Conservation (phyloP, 352 stramenopile genomes). For the Thalassiosira sp. region DNA sequence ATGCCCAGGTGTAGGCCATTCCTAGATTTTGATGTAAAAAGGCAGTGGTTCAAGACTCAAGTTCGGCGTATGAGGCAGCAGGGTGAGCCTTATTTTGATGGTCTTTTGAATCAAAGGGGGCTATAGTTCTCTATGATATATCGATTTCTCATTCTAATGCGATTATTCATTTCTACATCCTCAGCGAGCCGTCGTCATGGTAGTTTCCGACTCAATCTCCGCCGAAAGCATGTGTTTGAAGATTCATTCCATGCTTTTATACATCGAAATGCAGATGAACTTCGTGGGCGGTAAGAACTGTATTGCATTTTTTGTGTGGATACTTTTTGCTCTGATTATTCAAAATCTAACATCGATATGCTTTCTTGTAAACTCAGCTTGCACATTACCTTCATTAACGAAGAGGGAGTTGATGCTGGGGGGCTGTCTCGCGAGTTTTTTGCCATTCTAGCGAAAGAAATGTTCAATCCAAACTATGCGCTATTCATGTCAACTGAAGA, state of each 20-base stretch:
- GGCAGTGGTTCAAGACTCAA: conserved; percentile 95
- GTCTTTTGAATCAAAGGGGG: not conserved
- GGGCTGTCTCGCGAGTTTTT: conserved; percentile 98
- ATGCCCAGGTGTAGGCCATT: conserved; percentile 92
- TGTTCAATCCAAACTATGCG: conserved; percentile 99
- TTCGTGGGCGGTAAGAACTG: conserved; percentile 93
- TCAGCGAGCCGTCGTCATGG: conserved; percentile 86
- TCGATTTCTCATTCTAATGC: not conserved
- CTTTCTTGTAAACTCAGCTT: no score
- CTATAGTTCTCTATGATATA: not conserved
- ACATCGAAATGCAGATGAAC: conserved; percentile 94
- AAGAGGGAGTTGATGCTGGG: conserved; percentile 98
- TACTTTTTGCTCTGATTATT: no score
- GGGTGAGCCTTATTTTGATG: not conserved
- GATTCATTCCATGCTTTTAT: conserved; percentile 98
- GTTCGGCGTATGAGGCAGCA: conserved; percentile 86
- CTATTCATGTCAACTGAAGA: conserved; percentile 98
- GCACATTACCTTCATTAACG: conserved; percentile 96
- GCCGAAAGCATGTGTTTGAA: conserved; percentile 97
- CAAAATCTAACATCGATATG: no score
- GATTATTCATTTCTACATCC: not conserved
- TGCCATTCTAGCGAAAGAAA: conserved; percentile 98
- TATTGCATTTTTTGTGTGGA: no score
- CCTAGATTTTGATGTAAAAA: conserved; percentile 99
- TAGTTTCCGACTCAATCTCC: conserved; percentile 88